phyloP scores from a whole-genome alignment of 352 stramenopile genomes.

The Phytophthora nicotianae region DNA sequence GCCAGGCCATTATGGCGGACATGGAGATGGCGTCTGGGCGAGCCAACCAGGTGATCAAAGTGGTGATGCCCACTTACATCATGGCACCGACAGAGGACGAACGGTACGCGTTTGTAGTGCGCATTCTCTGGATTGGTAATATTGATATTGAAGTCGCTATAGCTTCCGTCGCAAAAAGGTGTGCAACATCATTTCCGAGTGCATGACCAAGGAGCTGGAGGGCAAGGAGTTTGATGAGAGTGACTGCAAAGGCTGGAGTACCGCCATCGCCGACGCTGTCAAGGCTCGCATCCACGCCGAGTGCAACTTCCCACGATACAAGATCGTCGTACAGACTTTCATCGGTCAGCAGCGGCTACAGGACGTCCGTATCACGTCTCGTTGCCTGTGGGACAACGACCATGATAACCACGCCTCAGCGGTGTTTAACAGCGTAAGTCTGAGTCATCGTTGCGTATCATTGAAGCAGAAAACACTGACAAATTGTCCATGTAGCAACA shows the following conservation, averaged over 20 bases:
- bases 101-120: slow-evolving; percentile 35
- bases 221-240: slow-evolving; percentile 80
- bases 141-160: neutral
- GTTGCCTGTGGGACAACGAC: slow-evolving; percentile 94
- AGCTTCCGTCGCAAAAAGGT: slow-evolving; percentile 82
- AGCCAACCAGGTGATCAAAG: slow-evolving; percentile 74
- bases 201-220: slow-evolving; percentile 67
- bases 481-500: slow-evolving; percentile 54
- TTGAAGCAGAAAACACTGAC: neutral
- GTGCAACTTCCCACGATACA: slow-evolving; percentile 90
- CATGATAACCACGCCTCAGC: slow-evolving; percentile 94
- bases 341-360: slow-evolving; percentile 94
- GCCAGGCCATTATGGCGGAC: slow-evolving; percentile 58
- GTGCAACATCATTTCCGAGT: slow-evolving; percentile 75
- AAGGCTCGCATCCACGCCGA: slow-evolving; percentile 66
- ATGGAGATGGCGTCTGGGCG: slow-evolving; percentile 41
- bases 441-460: neutral
- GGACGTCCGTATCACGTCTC: slow-evolving; percentile 92
- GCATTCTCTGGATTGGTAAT: neutral
- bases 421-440: slow-evolving; percentile 85
- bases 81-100: slow-evolving; percentile 84
- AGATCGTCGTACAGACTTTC: slow-evolving; percentile 94
- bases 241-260: slow-evolving; percentile 70
- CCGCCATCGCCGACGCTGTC: slow-evolving; percentile 67
- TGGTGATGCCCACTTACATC: slow-evolving; percentile 85